Evolutionary conservation across 2,329 filamentous ascomycete genomes (phyloP), one percentile per base, ranked within the genome.

Genomic region (Phymatotrichopsis omnivora): DNA sequence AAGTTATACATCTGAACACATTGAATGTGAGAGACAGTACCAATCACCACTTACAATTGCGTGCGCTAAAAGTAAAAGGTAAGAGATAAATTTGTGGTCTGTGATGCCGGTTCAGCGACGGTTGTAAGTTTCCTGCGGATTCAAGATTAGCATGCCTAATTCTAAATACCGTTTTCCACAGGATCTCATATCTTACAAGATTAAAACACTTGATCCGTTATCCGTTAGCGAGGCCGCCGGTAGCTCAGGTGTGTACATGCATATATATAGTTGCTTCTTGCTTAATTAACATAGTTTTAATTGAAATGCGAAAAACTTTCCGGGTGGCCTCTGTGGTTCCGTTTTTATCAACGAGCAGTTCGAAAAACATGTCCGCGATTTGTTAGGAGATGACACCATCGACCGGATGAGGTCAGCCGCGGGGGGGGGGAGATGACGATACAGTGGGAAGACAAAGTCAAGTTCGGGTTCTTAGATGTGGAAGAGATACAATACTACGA

Each of bases 1-100:
- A 46, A 20, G 47, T 48, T 17, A 53, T 54, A 37, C 51, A 47
- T 32, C 53, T 48, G 20, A 53, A 53, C 27, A 51, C 51, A 10
- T 34, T 57, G n/a, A 35, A 42, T 20, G 47, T 44, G 41, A 12
- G 37, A 23, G 12, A 4, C 14, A 7, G 4, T 14, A 5, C n/a
- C n/a, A n/a, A n/a, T n/a, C 14, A 28, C 25, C 12, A 16, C 35
- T 16, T n/a, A 33, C n/a, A n/a, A n/a, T n/a, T n/a, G n/a, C n/a
- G n/a, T n/a, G n/a, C 20, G 27, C 22, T 5, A 3, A 10, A 25
- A 30, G n/a, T 25, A 28, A 16, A 12, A 55, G 41, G 24, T 52
- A 16, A 66, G 65, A 8, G 67, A 70, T 22, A 68, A 64, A 10
- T 70, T 54, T 44, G 46, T 54, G 24, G 49, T 54, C 42, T 54